phyloP scores from a whole-genome alignment of 1,284 basidiomycete genomes.

The Pseudozyma thailandica region DNA sequence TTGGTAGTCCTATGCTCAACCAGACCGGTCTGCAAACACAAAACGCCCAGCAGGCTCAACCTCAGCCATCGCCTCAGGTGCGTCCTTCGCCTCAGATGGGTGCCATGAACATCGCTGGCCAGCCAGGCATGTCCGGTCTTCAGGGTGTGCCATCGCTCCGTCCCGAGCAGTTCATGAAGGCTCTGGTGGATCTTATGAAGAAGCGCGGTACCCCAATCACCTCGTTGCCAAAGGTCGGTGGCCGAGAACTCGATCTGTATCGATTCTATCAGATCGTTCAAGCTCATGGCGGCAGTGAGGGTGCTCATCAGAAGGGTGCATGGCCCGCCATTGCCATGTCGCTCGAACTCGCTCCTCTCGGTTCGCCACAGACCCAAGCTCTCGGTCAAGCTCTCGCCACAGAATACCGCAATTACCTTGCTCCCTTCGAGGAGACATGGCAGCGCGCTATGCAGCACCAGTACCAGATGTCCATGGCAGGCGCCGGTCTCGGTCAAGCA shows the following conservation, averaged over 20 bases:
- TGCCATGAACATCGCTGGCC: conserved; percentile 20
- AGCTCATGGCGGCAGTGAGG: conserved; percentile 60
- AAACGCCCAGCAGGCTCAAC: conserved; percentile 25
- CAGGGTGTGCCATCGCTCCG: conserved; percentile 45
- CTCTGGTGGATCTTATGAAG: conserved; percentile 58
- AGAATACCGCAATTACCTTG: conserved; percentile 56
- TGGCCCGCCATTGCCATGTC: conserved; percentile 60
- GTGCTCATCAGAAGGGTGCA: conserved; percentile 54
- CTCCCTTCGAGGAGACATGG: conserved; percentile 64
- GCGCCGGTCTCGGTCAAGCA: conserved; percentile 27
- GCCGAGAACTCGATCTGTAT: conserved; percentile 58
- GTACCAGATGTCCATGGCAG: conserved; percentile 57
- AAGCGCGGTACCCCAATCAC: conserved; percentile 59
- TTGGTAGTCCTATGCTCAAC: conserved; percentile 46
- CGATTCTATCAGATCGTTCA: conserved; percentile 62
- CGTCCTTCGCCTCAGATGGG: conserved; percentile 46
- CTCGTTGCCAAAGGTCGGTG: conserved; percentile 52
- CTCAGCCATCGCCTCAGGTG: conserved; percentile 36
- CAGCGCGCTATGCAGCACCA: conserved; percentile 61
- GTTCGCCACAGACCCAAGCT: conserved; percentile 52
- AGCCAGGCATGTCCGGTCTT: conserved; percentile 34
- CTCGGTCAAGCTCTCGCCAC: conserved; percentile 51
- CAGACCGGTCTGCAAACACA: conserved; percentile 18
- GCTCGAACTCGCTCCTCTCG: conserved; percentile 53
- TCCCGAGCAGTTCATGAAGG: conserved; percentile 63